Conservation (phyloP, 2,329 filamentous ascomycete species). For the Dactylellina haptotyla region DNA sequence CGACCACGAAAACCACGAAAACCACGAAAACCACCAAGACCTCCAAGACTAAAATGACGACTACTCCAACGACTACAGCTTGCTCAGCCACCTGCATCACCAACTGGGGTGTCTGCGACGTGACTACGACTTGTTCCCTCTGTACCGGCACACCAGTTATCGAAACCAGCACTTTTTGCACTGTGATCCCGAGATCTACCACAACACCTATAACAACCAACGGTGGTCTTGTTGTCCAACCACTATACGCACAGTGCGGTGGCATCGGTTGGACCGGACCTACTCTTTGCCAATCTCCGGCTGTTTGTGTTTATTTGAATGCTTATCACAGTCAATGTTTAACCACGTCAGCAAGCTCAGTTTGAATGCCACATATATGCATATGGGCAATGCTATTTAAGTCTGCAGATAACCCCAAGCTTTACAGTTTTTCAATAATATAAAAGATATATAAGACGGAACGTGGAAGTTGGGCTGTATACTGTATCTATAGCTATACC, state of each 20-base stretch:
- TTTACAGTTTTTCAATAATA: constrained; percentile 9
- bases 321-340: constrained; percentile 9
- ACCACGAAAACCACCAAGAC: constrained; percentile 1
- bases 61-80: constrained; percentile 4
- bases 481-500: background rate
- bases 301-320: constrained; percentile 4
- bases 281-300: constrained; percentile 12
- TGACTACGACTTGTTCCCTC: constrained; percentile 2
- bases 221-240: constrained; percentile 15
- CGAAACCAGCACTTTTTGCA: constrained; percentile 6
- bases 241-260: constrained; percentile 31
- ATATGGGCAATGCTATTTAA: constrained; percentile 1
- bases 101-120: constrained; percentile 6
- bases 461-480: background rate
- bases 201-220: constrained; percentile 10
- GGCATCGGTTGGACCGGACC: constrained; percentile 24
- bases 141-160: constrained; percentile 4
- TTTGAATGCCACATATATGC: constrained; percentile 6
- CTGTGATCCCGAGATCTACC: constrained; percentile 3
- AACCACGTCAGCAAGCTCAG: constrained; percentile 4
- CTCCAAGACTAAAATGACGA: background rate
- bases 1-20: constrained; percentile 4
- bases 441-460: constrained; percentile 1
- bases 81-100: constrained; percentile 1
- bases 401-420: constrained; percentile 1